Conservation (phyloP, 768 basidiomycete genomes). For the Leccinum broughii region DNA sequence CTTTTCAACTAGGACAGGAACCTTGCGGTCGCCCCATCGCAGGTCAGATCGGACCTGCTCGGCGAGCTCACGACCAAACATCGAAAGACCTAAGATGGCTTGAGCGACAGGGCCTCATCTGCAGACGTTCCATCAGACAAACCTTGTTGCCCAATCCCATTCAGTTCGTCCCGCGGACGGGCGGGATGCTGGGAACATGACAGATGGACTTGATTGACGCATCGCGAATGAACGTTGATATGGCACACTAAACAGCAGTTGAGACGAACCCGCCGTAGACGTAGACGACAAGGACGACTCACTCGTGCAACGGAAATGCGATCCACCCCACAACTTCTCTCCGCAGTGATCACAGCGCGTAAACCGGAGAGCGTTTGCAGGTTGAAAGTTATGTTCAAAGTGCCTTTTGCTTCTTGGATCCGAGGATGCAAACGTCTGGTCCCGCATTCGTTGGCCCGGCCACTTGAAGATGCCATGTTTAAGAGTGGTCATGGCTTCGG, state of each 20-base stretch:
- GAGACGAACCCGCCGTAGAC: constrained; percentile 2
- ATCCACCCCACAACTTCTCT: constrained; percentile 99
- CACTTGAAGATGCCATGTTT: constrained; percentile 70
- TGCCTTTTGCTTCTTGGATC: constrained; percentile 41
- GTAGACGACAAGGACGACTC: constrained; percentile 34
- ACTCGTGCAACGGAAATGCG: constrained; percentile 91
- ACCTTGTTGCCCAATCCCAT: constrained; percentile 25
- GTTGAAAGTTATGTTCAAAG: constrained; percentile 85
- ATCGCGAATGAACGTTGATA: constrained; percentile 85
- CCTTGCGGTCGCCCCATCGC: constrained; percentile 54
- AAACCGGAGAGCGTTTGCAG: constrained; percentile 82
- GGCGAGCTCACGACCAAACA: constrained; percentile 88
- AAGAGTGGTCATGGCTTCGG: constrained; percentile 50
- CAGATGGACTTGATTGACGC: constrained; percentile 64
- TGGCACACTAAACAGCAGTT: constrained; percentile 61
- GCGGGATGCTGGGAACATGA: constrained; percentile 60
- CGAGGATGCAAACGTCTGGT: constrained; percentile 34
- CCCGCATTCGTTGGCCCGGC: constrained; percentile 61
- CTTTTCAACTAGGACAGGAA: constrained; percentile 91
- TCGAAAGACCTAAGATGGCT: constrained; percentile 63
- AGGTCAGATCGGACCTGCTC: constrained; percentile 80
- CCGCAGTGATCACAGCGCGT: constrained; percentile 94
- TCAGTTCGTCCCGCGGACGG: constrained; percentile 33
- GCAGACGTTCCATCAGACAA: constrained; percentile 2
- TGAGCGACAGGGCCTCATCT: constrained; percentile 22